Percentiles rank a stretch among this genome's conserved stretches.
Evolutionary conservation across 192 early-diverging fungal species (phyloP).

Genomic region (Umbelopsis sp.): DNA sequence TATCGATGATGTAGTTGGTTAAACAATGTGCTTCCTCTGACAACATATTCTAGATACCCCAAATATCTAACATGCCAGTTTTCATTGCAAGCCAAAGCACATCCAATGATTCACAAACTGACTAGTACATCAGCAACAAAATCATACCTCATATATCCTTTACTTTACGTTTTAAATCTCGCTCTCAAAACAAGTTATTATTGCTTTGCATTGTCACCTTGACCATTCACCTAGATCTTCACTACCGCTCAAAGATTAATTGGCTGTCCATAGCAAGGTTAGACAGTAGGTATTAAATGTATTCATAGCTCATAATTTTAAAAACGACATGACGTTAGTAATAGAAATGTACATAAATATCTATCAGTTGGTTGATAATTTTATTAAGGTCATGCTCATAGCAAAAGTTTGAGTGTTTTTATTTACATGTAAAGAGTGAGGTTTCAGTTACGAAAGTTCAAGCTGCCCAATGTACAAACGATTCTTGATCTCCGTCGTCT

Average conservation of each 20-base stretch:
- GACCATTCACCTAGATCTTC: background rate
- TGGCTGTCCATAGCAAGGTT: background rate
- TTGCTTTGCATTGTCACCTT: background rate
- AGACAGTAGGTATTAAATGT: background rate
- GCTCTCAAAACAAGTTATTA: background rate
- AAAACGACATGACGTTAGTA: too few relatives aligned
- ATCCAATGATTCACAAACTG: background rate
- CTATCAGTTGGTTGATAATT: too few relatives aligned
- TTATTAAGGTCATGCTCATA: too few relatives aligned
- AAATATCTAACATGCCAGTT: constrained; percentile 1
- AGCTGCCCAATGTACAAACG: too few relatives aligned
- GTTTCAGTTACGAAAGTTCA: too few relatives aligned
- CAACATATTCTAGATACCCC: background rate
- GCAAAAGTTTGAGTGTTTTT: too few relatives aligned
- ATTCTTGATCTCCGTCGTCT: too few relatives aligned
- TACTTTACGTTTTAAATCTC: background rate
- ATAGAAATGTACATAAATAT: too few relatives aligned
- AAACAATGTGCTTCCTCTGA: background rate
- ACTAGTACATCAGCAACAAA: background rate
- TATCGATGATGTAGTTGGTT: too few relatives aligned
- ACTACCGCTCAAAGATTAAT: background rate
- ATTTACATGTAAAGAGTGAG: too few relatives aligned
- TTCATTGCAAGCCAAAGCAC: background rate
- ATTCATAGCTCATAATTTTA: too few relatives aligned
- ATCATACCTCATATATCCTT: constrained; percentile 4